Percentiles rank a stretch among this genome's conserved stretches.
These are phyloP conservation scores for Tetrapisispora taiwanensis DNA, from an alignment of 805 yeast genomes.

Conservation along the genomic window DNA sequence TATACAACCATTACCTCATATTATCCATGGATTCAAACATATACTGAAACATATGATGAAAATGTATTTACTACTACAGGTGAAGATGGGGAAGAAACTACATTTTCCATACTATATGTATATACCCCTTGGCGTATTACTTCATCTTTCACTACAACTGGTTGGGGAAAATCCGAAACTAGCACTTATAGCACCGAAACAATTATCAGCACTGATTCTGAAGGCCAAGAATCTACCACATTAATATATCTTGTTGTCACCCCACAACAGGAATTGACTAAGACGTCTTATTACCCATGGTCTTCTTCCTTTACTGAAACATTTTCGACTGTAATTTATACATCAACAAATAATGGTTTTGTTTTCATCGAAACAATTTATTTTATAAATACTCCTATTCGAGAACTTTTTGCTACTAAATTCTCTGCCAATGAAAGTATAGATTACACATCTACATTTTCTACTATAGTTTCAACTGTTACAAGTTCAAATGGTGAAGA, in stretches of 20 bases:
- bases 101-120: neutral
- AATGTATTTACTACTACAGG: neutral
- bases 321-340: neutral
- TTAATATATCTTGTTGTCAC: slow-evolving; percentile 6
- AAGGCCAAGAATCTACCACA: neutral
- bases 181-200: neutral
- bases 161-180: neutral
- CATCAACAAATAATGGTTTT: neutral
- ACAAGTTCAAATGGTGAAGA: neutral
- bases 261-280: neutral
- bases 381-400: neutral
- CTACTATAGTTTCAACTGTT: neutral
- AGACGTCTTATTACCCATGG: neutral
- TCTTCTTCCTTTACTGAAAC: neutral
- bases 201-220: neutral
- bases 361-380: neutral
- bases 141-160: neutral
- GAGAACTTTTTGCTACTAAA: neutral
- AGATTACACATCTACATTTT: neutral
- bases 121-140: neutral
- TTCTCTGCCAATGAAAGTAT: neutral
- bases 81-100: neutral
- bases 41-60: neutral
- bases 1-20: neutral
- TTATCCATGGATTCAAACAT: neutral